Base-by-base conservation (phyloP, 2,329 filamentous ascomycete genomes). In the Fusarium domesticum region DNA sequence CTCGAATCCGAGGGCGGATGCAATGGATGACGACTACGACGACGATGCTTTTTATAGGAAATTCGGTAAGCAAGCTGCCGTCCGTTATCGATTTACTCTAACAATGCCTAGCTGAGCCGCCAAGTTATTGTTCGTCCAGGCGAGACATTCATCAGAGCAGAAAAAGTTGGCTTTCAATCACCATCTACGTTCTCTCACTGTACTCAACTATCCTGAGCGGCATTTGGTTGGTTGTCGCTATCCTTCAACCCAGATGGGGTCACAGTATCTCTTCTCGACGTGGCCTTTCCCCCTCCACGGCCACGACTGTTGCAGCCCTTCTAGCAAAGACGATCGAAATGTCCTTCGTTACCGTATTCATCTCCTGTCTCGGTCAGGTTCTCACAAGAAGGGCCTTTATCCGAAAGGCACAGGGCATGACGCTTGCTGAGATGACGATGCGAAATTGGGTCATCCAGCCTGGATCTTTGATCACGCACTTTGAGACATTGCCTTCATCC, bases 291-390 rank as follows among this genome's bases (percentile, higher is more conserved):
- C 81, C 83, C 0, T 76, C 81, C 0, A 84, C 80, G 2, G 87
- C 87, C 0, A 83, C 80, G 1, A 66, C 87, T 2, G 59, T 91
- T 1, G 82, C 80, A n/a, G 78, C 85, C 0, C 65, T 89, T 3
- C 69, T 89, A 28, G 85, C 87, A 6, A 92, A 91, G 65, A 78
- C 84, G 0, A 87, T 91, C 37, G 88, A 92, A 65, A 61, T 91
- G 51, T 82, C 84, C 0, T 92, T 90, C 58, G 85, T 89, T 4
- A 89, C 87, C 0, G 82, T 88, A 0, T 87, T 89, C 48, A 84
- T 91, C 2, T 78, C 84, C 0, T 87, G 87, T 42, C 62, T 91
- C 0, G 88, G 88, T 0, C 88, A 93, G 61, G 77, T 86, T 0
- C 67, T 92, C 14, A 89, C 80, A n/a, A 75, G 85, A 16, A 71